Evolutionary conservation across 2,329 filamentous ascomycete genomes (phyloP).

Genomic region (Fusarium sp.): DNA sequence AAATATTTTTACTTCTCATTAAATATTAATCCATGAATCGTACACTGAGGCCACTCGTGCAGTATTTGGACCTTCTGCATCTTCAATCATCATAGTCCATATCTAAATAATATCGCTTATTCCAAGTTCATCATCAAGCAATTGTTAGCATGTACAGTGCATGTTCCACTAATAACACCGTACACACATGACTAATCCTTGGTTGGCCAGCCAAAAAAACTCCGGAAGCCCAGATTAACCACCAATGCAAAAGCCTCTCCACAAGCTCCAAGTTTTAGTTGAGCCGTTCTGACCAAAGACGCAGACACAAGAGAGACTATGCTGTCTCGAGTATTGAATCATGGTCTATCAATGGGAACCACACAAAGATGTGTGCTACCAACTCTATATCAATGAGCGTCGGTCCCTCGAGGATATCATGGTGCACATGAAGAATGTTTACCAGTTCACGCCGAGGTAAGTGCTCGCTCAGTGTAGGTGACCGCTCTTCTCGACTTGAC

Average conservation of each 20-base stretch:
- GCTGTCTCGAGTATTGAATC: conserved; percentile 32
- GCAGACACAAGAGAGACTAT: conserved; percentile 29
- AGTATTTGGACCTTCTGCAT: fast-evolving
- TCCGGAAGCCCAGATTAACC: conserved; percentile 42
- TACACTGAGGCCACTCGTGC: background rate
- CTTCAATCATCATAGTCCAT: background rate
- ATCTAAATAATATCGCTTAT: background rate
- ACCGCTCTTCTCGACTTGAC: conserved; percentile 13
- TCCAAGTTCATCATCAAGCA: background rate
- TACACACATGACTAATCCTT: conserved; percentile 13
- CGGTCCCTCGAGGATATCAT: conserved; percentile 80
- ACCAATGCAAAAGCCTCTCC: conserved; percentile 43
- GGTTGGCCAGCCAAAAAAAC: background rate
- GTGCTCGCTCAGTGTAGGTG: conserved; percentile 6
- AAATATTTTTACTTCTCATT: too few relatives aligned
- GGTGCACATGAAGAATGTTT: conserved; percentile 71
- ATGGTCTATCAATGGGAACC: conserved; percentile 62
- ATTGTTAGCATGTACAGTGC: background rate
- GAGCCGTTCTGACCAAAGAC: conserved; percentile 42
- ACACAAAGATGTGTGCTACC: conserved; percentile 56
- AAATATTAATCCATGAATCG: background rate
- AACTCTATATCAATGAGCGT: conserved; percentile 81
- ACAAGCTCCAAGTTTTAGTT: conserved; percentile 33
- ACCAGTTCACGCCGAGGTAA: conserved; percentile 74
- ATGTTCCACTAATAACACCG: background rate